Conservation (phyloP, 768 basidiomycete species). For the Suillus brevipes region DNA sequence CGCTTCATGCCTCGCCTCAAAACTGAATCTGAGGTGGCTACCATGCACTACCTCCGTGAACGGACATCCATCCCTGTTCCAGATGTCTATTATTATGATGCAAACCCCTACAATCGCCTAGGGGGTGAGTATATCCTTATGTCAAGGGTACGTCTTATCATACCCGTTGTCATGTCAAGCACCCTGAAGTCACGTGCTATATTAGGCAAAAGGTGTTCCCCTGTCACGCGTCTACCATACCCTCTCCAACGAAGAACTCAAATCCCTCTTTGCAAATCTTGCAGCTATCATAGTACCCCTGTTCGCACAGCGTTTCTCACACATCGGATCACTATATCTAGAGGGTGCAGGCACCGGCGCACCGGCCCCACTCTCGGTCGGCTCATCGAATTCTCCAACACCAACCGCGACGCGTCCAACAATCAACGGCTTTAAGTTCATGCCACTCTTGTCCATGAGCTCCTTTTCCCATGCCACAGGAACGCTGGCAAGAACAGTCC, state of each 20-base stretch:
- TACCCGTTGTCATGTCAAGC: conserved; percentile 3
- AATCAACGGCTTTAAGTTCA: conserved; percentile 21
- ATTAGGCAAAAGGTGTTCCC: conserved; percentile 72
- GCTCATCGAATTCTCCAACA: conserved; percentile 27
- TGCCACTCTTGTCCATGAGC: conserved; percentile 17
- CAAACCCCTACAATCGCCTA: conserved; percentile 81
- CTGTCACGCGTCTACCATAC: conserved; percentile 71
- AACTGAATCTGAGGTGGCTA: conserved; percentile 86
- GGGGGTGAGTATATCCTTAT: conserved; percentile 86
- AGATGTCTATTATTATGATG: conserved; percentile 71
- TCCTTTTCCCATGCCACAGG: conserved; percentile 11
- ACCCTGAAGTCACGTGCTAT: conserved; percentile 10
- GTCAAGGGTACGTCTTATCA: conserved; percentile 63
- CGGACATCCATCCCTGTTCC: conserved; percentile 75
- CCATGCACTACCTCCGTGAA: conserved; percentile 75
- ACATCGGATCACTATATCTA: conserved; percentile 74
- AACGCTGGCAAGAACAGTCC: background rate
- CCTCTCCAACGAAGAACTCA: conserved; percentile 63
- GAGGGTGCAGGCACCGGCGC: conserved; percentile 28
- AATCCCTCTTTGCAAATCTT: conserved; percentile 65
- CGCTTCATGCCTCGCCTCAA: conserved; percentile 86
- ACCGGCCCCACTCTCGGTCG: conserved; percentile 18
- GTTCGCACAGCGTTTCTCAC: conserved; percentile 73
- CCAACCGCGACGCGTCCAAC: conserved; percentile 26
- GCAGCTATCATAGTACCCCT: conserved; percentile 69